Percentiles rank a stretch among this genome's conserved stretches.
phyloP scores from a whole-genome alignment of 345 rosid genomes.

The Hypericum perforatum region DNA sequence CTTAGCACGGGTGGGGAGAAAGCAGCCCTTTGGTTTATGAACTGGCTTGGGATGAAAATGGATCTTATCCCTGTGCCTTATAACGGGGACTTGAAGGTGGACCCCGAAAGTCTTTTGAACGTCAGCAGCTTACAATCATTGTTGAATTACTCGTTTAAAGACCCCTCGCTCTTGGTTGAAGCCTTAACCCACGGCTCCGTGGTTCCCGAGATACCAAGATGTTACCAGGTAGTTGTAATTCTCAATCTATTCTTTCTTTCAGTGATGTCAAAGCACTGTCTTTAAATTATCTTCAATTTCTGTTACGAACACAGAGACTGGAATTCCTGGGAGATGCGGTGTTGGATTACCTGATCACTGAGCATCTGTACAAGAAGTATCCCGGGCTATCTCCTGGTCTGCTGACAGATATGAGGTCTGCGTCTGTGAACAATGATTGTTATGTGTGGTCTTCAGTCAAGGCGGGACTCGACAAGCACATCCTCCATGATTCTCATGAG shows the following conservation, averaged over 20 bases:
- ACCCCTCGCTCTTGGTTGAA: constrained; percentile 65
- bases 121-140: constrained; percentile 37
- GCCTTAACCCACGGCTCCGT: constrained; percentile 95
- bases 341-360: constrained; percentile 64
- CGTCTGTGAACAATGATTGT: constrained; percentile 84
- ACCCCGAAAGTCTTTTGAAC: constrained; percentile 38
- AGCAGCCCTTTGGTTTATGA: constrained; percentile 47
- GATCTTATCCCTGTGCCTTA: constrained; percentile 31
- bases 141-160: constrained; percentile 45
- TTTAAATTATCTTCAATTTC: background rate
- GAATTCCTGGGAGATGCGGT: constrained; percentile 94
- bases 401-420: constrained; percentile 85
- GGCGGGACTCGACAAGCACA: constrained; percentile 52
- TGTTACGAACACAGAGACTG: constrained; percentile 46
- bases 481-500: constrained; percentile 54
- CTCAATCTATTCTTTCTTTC: too few relatives aligned
- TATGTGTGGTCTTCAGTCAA: constrained; percentile 56
- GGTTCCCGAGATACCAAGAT: constrained; percentile 79
- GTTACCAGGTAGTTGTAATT: constrained; percentile 59
- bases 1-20: constrained; percentile 65
- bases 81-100: constrained; percentile 19
- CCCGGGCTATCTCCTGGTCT: constrained; percentile 70
- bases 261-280: background rate
- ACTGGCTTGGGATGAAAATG: constrained; percentile 61
- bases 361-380: constrained; percentile 39